A percentile compares a stretch with the other conserved stretches of the same genome.
Evolutionary conservation across 331 rosid species (phyloP).

Genomic region (Dryas integrifolia): DNA sequence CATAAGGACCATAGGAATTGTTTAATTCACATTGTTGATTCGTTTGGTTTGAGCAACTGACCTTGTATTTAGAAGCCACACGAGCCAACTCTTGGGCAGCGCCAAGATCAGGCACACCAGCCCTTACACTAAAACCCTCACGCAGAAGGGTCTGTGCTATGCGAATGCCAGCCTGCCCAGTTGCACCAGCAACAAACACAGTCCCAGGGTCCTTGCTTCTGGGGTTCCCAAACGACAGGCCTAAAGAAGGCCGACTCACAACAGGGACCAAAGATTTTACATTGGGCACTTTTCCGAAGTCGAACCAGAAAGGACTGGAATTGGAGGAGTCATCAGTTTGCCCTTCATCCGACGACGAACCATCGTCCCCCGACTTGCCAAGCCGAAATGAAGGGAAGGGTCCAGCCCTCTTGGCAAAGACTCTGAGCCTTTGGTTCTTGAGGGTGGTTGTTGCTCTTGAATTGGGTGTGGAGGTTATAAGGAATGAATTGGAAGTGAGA

Average conservation of each 20-base stretch:
- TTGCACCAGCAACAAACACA: constrained; percentile 85
- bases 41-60: constrained; percentile 20
- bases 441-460: constrained; percentile 29
- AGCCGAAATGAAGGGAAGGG: constrained; percentile 56
- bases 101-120: constrained; percentile 83
- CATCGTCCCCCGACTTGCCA: constrained; percentile 43
- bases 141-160: constrained; percentile 72
- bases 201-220: constrained; percentile 77
- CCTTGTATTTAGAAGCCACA: constrained; percentile 82
- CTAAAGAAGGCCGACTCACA: constrained; percentile 42
- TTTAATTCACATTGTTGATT: background rate
- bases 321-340: constrained; percentile 34
- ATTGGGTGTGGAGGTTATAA: constrained; percentile 47
- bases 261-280: constrained; percentile 65
- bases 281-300: constrained; percentile 67
- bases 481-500: constrained; percentile 65
- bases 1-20: background rate
- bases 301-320: constrained; percentile 52
- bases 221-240: constrained; percentile 55
- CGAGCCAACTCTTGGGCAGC: constrained; percentile 92
- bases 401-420: constrained; percentile 47
- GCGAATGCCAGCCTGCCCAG: constrained; percentile 86
- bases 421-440: constrained; percentile 42
- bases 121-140: constrained; percentile 81
- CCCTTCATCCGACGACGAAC: constrained; percentile 35